Evolutionary conservation across 768 basidiomycete genomes (phyloP), one percentile per base, ranked within the genome.

Genomic region (Trametes cubensis): DNA sequence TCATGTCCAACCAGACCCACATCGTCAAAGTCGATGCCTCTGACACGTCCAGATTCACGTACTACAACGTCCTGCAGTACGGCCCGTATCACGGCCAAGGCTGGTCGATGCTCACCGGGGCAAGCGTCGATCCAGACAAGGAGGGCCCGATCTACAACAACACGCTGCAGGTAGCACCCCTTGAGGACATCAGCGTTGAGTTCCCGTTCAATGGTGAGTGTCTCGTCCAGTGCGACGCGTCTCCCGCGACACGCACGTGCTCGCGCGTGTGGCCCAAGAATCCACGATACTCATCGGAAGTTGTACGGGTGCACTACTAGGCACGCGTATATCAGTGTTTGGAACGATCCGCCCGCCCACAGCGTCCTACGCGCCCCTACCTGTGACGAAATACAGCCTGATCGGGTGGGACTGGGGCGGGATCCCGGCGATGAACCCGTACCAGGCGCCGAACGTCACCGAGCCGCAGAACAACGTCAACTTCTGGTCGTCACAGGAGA

Each of bases 401-500:
- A 25, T 45, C 25, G 55, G 44, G 28, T 56, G 17, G 18, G 44
- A 56, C 45, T 56, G 38, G 11, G 55, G 21, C 13, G 55, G 55
- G 18, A 46, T 30, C 5, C 44, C 45, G 2, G 25, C 55, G 45
- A 56, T 47, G 44, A 25, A 30, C 18, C 55, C 44, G 28, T 56
- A 20, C 21, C 8, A 47, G 20, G 55, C 55, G 3, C 44, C 42
- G 14, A 56, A 47, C 28, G 30, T 56, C 26, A 56, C 55, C 14
- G 17, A 3, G 7, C 55, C 55, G n/a, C 28, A 20, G 13, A 47
- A 56, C 55, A 56, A 56, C 28, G 55, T 56, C 28, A 46, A 47
- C 44, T 56, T 56, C 28, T 56, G 18, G 18, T 20, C 55, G 55
- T 28, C 30, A 4, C 30, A 46, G 30, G 44, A n/a, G 11, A 44